Base-by-base conservation (phyloP, 495 filamentous ascomycete species). In the Ramalina intermedia region DNA sequence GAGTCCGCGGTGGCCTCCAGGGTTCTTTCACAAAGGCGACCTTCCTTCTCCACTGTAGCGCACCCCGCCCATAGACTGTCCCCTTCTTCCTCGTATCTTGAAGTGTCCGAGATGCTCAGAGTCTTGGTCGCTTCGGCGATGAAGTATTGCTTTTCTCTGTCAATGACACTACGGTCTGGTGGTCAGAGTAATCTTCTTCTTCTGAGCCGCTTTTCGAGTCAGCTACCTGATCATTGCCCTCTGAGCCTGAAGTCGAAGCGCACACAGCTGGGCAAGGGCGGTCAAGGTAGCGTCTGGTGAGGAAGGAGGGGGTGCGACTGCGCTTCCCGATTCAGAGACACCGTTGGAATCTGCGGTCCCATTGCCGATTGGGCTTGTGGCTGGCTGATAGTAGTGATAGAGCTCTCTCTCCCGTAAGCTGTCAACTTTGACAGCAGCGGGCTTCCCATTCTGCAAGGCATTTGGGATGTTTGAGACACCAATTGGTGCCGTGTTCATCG, bases 71-170 rank as follows among this genome's bases (percentile, higher is more conserved):
- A 74, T 16, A 74, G 43, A 0, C 61, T 66, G 55, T 72, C 67
- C 11, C 59, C 63, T 9, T 58, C 53, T 2, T 54, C 58, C 17
- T 69, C 63, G 50, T 61, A 66, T 23, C 61, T 55, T 11, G 47
- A 46, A 44, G 49, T 65, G 43, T 65, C 58, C 5, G 50, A 49
- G 0, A 68, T 55, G 36, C 63, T 52, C 12, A 68, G 50, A 3
- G 64, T 68, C 48, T 69, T 70, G 3, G 71, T 69, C 21, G 68
- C 62, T 53, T 80, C 74, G 3, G 76, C 76, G 27, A 79, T 59
- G 36, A 78, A 73, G 42, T 73, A 78, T 56, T 79, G 66, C 14
- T 47, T 63, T 12, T 65, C 51, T 24, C 49, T 56, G 41, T 65
- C 65, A 37, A 70, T 62, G 33, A 71, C 42, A 49, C 63, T 66